Evolutionary conservation across 306 rosid species (phyloP), one percentile per base, ranked within the genome.

Genomic region (Dryas alaskensis): DNA sequence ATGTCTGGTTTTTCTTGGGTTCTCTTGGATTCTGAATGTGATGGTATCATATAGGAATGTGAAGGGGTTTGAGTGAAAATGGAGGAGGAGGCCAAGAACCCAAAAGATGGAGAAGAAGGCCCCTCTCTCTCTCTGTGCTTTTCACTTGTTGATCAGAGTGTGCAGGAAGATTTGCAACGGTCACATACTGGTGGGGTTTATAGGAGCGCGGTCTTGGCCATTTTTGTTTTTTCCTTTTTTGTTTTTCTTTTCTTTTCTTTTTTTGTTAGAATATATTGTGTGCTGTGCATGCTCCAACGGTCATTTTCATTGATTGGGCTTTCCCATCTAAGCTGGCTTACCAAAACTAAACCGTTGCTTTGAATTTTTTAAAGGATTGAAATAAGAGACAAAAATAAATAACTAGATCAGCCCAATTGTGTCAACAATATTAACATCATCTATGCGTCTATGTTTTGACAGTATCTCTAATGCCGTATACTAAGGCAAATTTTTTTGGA

Each of bases 141-240:
- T 54, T 54, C 10, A 2, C 11, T 65, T 10, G 63, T 40, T 53
- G 22, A 22, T 22, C 27, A 14, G 19, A 4, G 79, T 45, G 78
- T 27, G 13, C 70, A 53, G 49, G 80, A 79, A 79, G 88, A 72
- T 48, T 10, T 44, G 9, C 54, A 86, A 88, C 92, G 88, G 88
- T 85, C 86, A 49, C 62, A 85, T 77, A 60, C 8, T 58, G n/a
- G 74, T 58, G 4, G 76, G 77, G 77, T 81, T 81, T 84, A 85
- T 79, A 85, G 70, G 82, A 59, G 78, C 54, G 48, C 67, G 49
- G 22, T 6, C 4, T 11, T 27, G 60, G 65, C 10, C 3, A 8
- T 25, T 76, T 3, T 1, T 53, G 16, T 66, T 11, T 37, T 42
- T 45, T 2, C 2, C 37, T 31, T 2, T 31, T 31, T 31, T 1